Evolutionary conservation across 495 filamentous ascomycete species (phyloP).

Genomic region (Aspergillus nidulans): DNA sequence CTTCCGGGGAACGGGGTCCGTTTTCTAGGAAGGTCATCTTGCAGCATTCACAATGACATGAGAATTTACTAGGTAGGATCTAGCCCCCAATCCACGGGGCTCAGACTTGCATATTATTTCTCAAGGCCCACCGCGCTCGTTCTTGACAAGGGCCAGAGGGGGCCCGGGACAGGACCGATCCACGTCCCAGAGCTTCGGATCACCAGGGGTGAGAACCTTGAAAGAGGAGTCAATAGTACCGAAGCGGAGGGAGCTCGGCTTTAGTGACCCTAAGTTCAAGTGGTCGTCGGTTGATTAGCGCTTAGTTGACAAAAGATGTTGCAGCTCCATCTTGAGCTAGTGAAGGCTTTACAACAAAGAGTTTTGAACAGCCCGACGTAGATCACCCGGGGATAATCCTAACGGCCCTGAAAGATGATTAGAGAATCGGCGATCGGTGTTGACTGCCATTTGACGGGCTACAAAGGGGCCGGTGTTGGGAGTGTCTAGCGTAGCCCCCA

Average conservation of each 20-base stretch:
- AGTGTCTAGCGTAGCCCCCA: constrained; percentile 7
- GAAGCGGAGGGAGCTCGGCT: constrained; percentile 12
- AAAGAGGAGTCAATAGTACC: constrained; percentile 12
- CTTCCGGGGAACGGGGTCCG: constrained; percentile 12
- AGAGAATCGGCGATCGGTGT: not conserved
- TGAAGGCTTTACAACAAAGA: constrained; percentile 8
- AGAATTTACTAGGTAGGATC: constrained; percentile 12
- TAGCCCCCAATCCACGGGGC: constrained; percentile 26
- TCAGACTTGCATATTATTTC: constrained; percentile 22
- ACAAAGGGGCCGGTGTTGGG: not conserved
- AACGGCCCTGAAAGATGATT: constrained; percentile 7
- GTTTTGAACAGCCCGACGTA: constrained; percentile 5
- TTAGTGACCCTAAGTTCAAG: constrained; percentile 17
- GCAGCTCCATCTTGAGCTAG: not conserved
- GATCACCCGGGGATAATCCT: constrained; percentile 4
- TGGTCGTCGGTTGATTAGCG: constrained; percentile 18
- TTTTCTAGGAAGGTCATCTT: constrained; percentile 14
- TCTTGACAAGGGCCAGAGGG: constrained; percentile 15
- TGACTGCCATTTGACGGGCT: constrained; percentile 10
- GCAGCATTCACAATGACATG: constrained; percentile 18
- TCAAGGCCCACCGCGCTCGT: constrained; percentile 22
- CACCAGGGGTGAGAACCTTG: constrained; percentile 19
- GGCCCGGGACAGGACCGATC: constrained; percentile 9
- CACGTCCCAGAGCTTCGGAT: constrained; percentile 22
- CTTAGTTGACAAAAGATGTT: constrained; percentile 14